These are phyloP conservation scores for Alternaria sp. DNA, from an alignment of 2,329 filamentous ascomycete species.

Conservation along the genomic window DNA sequence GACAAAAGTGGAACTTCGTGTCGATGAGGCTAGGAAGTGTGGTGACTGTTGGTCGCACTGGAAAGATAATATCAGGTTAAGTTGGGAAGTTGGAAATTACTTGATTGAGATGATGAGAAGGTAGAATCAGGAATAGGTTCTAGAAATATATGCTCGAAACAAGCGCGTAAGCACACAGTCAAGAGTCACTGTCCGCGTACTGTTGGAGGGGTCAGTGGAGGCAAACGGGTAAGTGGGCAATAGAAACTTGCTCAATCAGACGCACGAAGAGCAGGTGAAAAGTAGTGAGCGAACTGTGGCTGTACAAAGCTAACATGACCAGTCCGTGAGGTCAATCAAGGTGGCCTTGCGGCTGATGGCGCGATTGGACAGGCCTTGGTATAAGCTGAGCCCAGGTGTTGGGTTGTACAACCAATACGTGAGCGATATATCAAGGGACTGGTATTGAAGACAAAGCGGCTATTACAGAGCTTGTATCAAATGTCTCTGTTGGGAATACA, in stretches of 20 bases:
- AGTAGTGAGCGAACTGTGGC: neutral
- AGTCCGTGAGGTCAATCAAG: neutral
- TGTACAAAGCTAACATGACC: constrained; percentile 8
- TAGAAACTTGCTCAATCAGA: neutral
- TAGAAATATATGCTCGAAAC: neutral
- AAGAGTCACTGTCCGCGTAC: neutral
- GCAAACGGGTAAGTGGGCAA: neutral
- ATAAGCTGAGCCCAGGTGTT: constrained; percentile 21
- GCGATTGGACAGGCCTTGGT: constrained; percentile 14
- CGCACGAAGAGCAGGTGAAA: neutral
- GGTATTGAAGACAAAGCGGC: neutral
- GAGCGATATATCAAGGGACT: neutral
- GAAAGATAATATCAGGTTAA: neutral
- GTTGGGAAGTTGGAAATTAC: neutral
- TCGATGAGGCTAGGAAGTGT: neutral
- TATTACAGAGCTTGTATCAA: neutral
- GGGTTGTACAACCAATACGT: constrained; percentile 9
- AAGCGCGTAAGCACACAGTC: neutral
- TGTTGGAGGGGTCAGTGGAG: neutral
- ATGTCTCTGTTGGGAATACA: neutral
- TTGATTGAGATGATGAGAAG: neutral
- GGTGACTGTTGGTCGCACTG: neutral
- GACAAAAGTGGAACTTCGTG: neutral
- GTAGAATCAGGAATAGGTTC: neutral
- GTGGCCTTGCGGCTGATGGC: constrained; percentile 14